Evolutionary conservation across 805 yeast genomes (phyloP).

Genomic region (Ogataea dorogensis): DNA sequence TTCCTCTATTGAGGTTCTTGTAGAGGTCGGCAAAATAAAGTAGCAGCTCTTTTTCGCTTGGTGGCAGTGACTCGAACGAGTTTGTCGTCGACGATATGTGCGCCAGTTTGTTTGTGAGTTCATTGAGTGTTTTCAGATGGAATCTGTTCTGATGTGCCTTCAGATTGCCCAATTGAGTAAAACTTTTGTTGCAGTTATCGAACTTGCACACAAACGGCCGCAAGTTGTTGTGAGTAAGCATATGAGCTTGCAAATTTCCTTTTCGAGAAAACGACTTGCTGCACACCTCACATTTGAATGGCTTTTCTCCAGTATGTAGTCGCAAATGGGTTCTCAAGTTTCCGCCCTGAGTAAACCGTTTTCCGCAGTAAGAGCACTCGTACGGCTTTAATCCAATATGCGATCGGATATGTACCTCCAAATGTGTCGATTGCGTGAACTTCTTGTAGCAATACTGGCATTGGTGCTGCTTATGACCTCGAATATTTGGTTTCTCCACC

Average conservation of each 20-base stretch:
- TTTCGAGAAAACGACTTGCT: conserved; percentile 78
- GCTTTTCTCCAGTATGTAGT: conserved; percentile 90
- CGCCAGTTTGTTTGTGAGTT: conserved; percentile 65
- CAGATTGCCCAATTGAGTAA: conserved; percentile 89
- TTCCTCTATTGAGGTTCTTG: conserved; percentile 87
- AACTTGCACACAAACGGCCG: conserved; percentile 79
- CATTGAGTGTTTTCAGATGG: conserved; percentile 69
- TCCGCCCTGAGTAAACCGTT: conserved; percentile 87
- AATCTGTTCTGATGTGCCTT: conserved; percentile 93
- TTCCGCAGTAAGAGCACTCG: conserved; percentile 74
- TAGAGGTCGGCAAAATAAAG: conserved; percentile 78
- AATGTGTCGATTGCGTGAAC: conserved; percentile 86
- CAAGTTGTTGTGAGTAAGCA: conserved; percentile 72
- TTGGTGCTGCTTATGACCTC: conserved; percentile 54
- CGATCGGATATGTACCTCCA: conserved; percentile 84
- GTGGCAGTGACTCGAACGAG: conserved; percentile 46
- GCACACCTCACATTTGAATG: conserved; percentile 78
- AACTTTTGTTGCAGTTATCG: conserved; percentile 78
- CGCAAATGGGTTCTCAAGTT: conserved; percentile 82
- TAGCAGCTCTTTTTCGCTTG: conserved; percentile 64
- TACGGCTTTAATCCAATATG: conserved; percentile 88
- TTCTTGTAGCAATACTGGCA: conserved; percentile 76
- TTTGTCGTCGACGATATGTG: conserved; percentile 49
- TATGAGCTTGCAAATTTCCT: conserved; percentile 89
- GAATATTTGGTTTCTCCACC: conserved; percentile 57